phyloP scores from a whole-genome alignment of 805 yeast genomes.

The Barnettozyma pratensis region DNA sequence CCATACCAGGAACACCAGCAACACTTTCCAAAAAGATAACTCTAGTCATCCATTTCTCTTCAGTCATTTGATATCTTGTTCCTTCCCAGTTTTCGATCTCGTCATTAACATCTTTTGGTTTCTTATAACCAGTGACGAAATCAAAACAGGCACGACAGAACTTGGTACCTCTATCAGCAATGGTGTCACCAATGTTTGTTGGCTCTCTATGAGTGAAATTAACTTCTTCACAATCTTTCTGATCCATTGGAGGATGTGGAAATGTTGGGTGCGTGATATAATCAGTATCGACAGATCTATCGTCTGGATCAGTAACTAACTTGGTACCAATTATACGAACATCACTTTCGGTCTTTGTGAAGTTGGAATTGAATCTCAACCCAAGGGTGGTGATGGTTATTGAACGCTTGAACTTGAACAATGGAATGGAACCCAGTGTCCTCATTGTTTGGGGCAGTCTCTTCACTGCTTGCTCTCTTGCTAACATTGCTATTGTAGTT shows the following conservation, averaged over 20 bases:
- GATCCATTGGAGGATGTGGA: slow-evolving; percentile 38
- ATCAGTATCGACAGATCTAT: not conserved
- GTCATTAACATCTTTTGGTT: slow-evolving; percentile 39
- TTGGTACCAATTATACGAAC: not conserved
- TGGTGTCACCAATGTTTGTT: slow-evolving; percentile 39
- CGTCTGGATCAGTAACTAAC: not conserved
- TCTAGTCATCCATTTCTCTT: slow-evolving; percentile 57
- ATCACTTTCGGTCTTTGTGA: not conserved
- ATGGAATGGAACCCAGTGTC: not conserved
- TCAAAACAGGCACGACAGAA: slow-evolving; percentile 50
- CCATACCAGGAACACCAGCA: slow-evolving; percentile 81
- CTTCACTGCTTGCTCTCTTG: slow-evolving; percentile 20
- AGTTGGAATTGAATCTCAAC: not conserved
- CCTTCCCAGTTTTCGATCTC: slow-evolving; percentile 28
- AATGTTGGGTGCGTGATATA: slow-evolving; percentile 29
- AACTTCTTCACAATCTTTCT: slow-evolving; percentile 36
- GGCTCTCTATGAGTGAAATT: slow-evolving; percentile 50
- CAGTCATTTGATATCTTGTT: slow-evolving; percentile 48
- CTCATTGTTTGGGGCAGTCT: not conserved
- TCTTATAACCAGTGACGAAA: slow-evolving; percentile 57
- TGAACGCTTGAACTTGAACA: not conserved
- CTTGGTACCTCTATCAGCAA: slow-evolving; percentile 45
- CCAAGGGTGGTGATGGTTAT: not conserved
- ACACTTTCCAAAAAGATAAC: slow-evolving; percentile 61
- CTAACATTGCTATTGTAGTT: slow-evolving; percentile 25